These are phyloP conservation scores for Chalaropsis thielavioides DNA, from an alignment of 2,329 filamentous ascomycete species.

Conservation along the genomic window DNA sequence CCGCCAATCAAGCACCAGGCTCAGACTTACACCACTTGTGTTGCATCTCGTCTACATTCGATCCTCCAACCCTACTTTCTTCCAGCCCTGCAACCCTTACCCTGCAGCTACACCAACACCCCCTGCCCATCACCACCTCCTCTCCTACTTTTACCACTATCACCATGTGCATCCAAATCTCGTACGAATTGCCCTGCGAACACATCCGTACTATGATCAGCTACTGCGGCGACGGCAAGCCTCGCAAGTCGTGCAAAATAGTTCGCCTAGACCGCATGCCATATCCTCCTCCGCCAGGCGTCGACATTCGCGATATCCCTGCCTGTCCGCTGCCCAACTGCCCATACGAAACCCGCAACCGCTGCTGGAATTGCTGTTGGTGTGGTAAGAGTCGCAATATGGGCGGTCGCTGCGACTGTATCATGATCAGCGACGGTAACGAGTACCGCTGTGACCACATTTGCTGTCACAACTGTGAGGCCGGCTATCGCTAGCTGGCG, in stretches of 20 bases:
- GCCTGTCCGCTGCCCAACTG: constrained; percentile 35
- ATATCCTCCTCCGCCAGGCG: constrained; percentile 35
- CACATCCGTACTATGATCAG: constrained; percentile 33
- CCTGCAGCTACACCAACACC: constrained; percentile 2
- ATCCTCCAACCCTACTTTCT: not conserved
- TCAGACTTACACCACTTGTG: constrained; percentile 1
- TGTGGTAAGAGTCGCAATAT: constrained; percentile 40
- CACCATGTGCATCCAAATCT: constrained; percentile 36
- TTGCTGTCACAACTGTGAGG: constrained; percentile 37
- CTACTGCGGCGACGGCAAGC: constrained; percentile 31
- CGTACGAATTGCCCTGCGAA: constrained; percentile 37
- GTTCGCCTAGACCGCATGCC: constrained; percentile 31
- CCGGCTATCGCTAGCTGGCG: constrained; percentile 25
- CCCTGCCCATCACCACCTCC: not conserved
- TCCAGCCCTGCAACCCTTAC: constrained; percentile 6
- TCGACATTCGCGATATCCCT: constrained; percentile 24
- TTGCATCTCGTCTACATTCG: constrained; percentile 5
- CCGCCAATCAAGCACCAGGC: not conserved
- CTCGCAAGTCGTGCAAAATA: constrained; percentile 30
- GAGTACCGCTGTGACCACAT: constrained; percentile 39
- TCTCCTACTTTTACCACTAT: not conserved
- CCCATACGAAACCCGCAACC: constrained; percentile 35
- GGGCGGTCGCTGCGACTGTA: constrained; percentile 35
- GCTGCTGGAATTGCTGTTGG: constrained; percentile 43
- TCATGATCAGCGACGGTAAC: constrained; percentile 38